Base-by-base conservation (phyloP, 2,329 filamentous ascomycete species). In the Stachybotrys chartarum region DNA sequence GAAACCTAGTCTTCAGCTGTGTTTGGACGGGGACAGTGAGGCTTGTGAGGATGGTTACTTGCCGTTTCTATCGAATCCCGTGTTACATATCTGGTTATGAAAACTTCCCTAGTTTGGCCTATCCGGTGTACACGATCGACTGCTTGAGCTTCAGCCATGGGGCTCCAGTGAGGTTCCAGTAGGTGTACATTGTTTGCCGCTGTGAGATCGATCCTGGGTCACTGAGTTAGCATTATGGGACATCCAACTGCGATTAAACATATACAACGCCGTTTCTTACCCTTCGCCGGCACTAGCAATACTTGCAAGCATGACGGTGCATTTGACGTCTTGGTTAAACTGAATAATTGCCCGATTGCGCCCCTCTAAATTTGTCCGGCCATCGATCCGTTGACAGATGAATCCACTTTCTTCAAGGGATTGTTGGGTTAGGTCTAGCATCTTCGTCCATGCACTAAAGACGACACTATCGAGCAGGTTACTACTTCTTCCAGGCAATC, bases 101-200 rank as follows among this genome's bases (percentile, higher is more conserved):
- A 49, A 16, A 71, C 69, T 16, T 64, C 57, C 48, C 56, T 56
- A 3, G 17, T 54, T 57, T 70, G 67, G 2, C 68, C 67, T 11
- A 70, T 64, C 12, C 68, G 58, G 54, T 70, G 64, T 0, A 69
- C 66, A 5, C 68, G 57, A 30, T 67, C 66, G 8, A 71, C 55
- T 3, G 68, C 69, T 57, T 71, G 68, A 1, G 63, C 59, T 51
- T 72, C 69, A 1, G 54, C 57, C 66, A 67, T 69, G 4, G 69
- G 68, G 47, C 68, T 71, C 68, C 67, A 72, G 12, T 69, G 64
- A 1, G 68, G 69, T 53, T 71, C 68, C 1, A 70, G 39, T 3
- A 70, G 54, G 52, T 70, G 68, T 1, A 68, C 64, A 24, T 60
- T 57, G 17, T 60, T 64, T 8, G 69, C 68, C 49, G 54, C 61